Evolutionary conservation across 2,329 filamentous ascomycete genomes (phyloP).

Genomic region (Fusarium bulbicola): DNA sequence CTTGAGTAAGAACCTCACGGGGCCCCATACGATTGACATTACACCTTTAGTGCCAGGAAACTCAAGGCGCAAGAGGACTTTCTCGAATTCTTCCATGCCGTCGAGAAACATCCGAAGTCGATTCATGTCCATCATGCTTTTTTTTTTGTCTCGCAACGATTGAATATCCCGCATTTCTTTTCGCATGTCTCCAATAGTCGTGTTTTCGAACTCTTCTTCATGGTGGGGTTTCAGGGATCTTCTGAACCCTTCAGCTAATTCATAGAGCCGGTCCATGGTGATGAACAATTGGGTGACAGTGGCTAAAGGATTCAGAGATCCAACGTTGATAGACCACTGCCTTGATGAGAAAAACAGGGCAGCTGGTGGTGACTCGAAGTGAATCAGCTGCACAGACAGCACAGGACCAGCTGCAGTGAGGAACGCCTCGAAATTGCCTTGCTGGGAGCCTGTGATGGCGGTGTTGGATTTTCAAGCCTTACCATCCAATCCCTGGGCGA

Average conservation of each 20-base stretch:
- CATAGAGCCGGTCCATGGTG: not conserved
- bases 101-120: not conserved
- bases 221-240: not conserved
- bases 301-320: too few relatives aligned
- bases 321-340: not conserved
- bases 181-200: not conserved
- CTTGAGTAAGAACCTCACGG: not conserved
- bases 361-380: not conserved
- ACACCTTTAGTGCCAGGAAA: not conserved
- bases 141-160: not conserved
- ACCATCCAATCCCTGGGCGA: not conserved
- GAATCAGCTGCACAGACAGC: too few relatives aligned
- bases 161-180: not conserved
- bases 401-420: too few relatives aligned
- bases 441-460: not conserved
- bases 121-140: slow-evolving; percentile 17
- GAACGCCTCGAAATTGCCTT: not conserved
- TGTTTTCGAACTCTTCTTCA: not conserved
- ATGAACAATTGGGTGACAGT: not conserved
- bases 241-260: not conserved
- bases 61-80: not conserved
- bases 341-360: not conserved
- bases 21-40: not conserved
- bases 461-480: not conserved
- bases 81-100: not conserved